A percentile compares a stretch with the other conserved stretches of the same genome.
phyloP scores from a whole-genome alignment of 148 eudicot species.

The Nepenthes gracilis region DNA sequence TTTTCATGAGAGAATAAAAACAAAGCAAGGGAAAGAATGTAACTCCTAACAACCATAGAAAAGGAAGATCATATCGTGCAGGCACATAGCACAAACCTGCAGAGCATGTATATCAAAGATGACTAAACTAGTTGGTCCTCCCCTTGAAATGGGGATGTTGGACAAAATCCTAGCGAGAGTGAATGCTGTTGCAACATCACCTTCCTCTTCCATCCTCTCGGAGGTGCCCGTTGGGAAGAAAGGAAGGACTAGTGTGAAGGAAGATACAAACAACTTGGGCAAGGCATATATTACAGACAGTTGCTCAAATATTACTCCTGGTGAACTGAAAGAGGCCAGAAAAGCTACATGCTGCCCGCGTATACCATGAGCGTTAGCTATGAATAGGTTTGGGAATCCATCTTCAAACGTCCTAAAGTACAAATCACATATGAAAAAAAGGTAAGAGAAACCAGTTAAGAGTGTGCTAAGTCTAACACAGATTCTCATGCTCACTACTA shows the following conservation, averaged over 20 bases:
- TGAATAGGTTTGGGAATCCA: conserved; percentile 94
- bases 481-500: no score
- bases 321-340: conserved; percentile 90
- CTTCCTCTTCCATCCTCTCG: conserved; percentile 99
- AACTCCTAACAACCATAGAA: not conserved
- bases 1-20: no score
- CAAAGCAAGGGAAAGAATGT: conserved; percentile 11
- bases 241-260: conserved; percentile 93
- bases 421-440: conserved; percentile 4
- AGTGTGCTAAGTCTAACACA: no score
- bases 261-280: conserved; percentile 87
- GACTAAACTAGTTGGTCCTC: conserved; percentile 95
- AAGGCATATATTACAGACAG: conserved; percentile 84
- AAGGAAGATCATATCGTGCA: no score
- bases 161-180: conserved; percentile 91
- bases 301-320: conserved; percentile 91
- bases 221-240: conserved; percentile 98
- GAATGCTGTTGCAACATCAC: conserved; percentile 96
- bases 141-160: conserved; percentile 73
- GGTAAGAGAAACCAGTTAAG: no score
- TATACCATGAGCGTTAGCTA: conserved; percentile 88
- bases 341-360: conserved; percentile 97
- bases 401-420: conserved; percentile 78
- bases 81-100: conserved; percentile 44
- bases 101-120: conserved; percentile 91